These are phyloP conservation scores for Musa acuminata DNA, from an alignment of 176 grass and related monocot genomes.

Conservation along the genomic window DNA sequence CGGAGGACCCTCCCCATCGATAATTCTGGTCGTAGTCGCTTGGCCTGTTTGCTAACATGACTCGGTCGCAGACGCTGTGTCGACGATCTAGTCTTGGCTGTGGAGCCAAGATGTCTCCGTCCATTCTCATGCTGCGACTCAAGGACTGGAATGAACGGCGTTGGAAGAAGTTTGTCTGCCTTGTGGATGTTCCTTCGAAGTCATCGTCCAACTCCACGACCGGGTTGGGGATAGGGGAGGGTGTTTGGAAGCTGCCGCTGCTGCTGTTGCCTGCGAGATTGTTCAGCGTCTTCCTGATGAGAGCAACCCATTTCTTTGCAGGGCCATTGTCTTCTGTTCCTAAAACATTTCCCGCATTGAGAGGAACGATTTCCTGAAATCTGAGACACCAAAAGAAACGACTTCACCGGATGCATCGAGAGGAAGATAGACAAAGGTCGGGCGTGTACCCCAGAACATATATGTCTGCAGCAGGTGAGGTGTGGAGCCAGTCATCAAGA, in stretches of 20 bases:
- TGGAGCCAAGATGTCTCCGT: conserved; percentile 56
- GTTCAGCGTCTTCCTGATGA: conserved; percentile 80
- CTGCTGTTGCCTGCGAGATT: conserved; percentile 57
- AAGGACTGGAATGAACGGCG: conserved; percentile 81
- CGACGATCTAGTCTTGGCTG: conserved; percentile 84
- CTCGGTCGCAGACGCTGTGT: conserved; percentile 77
- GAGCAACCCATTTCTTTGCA: conserved; percentile 83
- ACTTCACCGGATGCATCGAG: not conserved
- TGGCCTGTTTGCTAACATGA: conserved; percentile 60
- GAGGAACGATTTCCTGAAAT: conserved; percentile 95
- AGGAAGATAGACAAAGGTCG: not conserved
- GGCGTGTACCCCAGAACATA: conserved; percentile 69
- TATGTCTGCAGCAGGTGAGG: conserved; percentile 85
- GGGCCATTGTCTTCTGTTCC: conserved; percentile 97
- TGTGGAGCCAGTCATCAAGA: conserved; percentile 97
- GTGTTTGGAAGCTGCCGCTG: conserved; percentile 71
- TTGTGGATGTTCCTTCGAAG: conserved; percentile 61
- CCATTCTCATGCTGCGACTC: conserved; percentile 79
- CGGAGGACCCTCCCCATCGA: conserved; percentile 66
- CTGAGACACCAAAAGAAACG: conserved; percentile 21
- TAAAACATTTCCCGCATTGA: conserved; percentile 93
- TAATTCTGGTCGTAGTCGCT: conserved; percentile 76
- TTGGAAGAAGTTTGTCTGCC: conserved; percentile 61
- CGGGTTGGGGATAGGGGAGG: conserved; percentile 65
- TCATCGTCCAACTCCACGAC: conserved; percentile 79